phyloP scores from a whole-genome alignment of 108 stramenopile genomes.

The Aurantiochytrium sp. region DNA sequence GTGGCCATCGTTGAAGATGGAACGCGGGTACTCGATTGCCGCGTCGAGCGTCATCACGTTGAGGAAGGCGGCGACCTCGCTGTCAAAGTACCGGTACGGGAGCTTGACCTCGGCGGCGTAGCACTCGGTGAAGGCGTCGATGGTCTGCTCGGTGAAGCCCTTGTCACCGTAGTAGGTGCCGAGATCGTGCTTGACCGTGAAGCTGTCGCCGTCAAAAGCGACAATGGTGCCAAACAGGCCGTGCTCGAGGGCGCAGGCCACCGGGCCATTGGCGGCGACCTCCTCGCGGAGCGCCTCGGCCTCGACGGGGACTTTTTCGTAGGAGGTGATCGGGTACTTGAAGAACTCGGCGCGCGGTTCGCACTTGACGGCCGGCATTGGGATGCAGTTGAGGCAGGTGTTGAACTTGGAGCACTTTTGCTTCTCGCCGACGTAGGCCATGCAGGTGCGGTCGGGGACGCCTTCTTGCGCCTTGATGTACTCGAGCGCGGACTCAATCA shows the following conservation, averaged over 20 bases:
- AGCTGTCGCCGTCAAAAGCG: neutral
- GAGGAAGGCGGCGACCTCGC: neutral
- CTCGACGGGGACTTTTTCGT: neutral
- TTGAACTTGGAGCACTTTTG: neutral
- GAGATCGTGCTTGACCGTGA: neutral
- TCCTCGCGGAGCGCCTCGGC: neutral
- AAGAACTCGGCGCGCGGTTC: neutral
- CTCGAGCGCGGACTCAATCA: neutral
- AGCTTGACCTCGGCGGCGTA: neutral
- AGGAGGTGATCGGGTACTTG: neutral
- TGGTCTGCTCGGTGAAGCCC: neutral
- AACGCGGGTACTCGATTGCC: neutral
- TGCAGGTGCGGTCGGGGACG: conserved; percentile 7
- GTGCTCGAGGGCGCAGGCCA: neutral
- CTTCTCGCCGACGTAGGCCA: conserved; percentile 22
- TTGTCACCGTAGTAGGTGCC: neutral
- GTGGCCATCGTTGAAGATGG: neutral
- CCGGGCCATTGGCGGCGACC: neutral
- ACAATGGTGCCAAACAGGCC: neutral
- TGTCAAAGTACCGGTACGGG: conserved; percentile 19
- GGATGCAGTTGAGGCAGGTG: conserved; percentile 24
- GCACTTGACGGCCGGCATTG: neutral
- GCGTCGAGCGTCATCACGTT: neutral
- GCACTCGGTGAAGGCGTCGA: neutral
- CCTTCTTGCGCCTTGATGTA: neutral